phyloP scores from a whole-genome alignment of 2,329 filamentous ascomycete genomes.

The Rutstroemia sydowiana region DNA sequence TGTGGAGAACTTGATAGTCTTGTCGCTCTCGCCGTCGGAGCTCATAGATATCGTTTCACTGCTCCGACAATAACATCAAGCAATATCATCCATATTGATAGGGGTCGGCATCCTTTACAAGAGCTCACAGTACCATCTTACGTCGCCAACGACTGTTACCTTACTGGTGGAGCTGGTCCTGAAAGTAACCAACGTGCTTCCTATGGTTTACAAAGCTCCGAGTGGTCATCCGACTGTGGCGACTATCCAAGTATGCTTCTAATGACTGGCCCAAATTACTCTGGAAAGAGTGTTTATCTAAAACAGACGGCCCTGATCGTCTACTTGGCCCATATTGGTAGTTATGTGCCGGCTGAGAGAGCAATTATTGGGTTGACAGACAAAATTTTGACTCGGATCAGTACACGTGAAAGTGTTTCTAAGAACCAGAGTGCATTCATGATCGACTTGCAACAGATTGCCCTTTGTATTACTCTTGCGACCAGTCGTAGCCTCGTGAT shows the following conservation, averaged over 20 bases:
- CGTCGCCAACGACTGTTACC: constrained; percentile 71
- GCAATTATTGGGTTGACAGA: constrained; percentile 83
- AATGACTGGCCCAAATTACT: constrained; percentile 91
- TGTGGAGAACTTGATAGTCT: constrained; percentile 85
- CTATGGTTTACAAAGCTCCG: neutral
- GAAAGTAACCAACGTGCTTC: constrained; percentile 11
- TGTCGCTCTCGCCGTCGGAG: constrained; percentile 71
- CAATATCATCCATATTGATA: constrained; percentile 66
- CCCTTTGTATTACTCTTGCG: constrained; percentile 65
- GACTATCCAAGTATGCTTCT: constrained; percentile 61
- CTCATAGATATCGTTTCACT: constrained; percentile 63
- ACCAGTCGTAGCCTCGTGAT: constrained; percentile 73
- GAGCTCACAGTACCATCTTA: constrained; percentile 75
- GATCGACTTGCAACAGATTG: constrained; percentile 81
- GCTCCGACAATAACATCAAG: constrained; percentile 61
- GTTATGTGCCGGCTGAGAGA: constrained; percentile 74
- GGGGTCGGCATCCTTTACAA: constrained; percentile 81
- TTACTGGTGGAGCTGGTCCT: constrained; percentile 51
- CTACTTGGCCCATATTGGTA: constrained; percentile 87
- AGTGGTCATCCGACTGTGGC: constrained; percentile 13
- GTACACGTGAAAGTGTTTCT: constrained; percentile 59
- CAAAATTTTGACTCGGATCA: constrained; percentile 81
- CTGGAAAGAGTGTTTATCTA: constrained; percentile 91
- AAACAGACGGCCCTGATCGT: constrained; percentile 89
- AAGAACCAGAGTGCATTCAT: constrained; percentile 55